These are phyloP conservation scores for Cytospora piceicola DNA, from an alignment of 2,329 filamentous ascomycete genomes.

Conservation along the genomic window DNA sequence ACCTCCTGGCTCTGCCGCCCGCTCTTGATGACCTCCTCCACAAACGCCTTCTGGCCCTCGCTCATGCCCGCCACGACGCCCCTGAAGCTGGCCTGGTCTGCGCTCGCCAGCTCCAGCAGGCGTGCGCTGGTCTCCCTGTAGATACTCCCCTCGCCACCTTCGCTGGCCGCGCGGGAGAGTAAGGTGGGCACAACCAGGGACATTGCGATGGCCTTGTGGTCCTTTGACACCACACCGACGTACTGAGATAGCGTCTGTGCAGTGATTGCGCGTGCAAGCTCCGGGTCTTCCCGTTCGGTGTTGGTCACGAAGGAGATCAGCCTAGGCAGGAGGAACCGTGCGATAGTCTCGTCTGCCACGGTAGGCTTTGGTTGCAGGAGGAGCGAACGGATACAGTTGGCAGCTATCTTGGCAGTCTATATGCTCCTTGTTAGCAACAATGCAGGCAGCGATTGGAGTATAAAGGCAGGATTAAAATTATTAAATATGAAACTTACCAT, in stretches of 20 bases:
- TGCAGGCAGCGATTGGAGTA: not conserved
- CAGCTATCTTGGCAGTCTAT: conserved; percentile 83
- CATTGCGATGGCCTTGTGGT: conserved; percentile 63
- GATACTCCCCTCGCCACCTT: conserved; percentile 58
- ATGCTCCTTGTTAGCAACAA: conserved; percentile 32
- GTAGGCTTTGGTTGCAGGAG: conserved; percentile 68
- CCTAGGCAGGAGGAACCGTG: conserved; percentile 73
- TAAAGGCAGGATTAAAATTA: not conserved
- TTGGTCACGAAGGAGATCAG: conserved; percentile 76
- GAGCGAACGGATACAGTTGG: conserved; percentile 85
- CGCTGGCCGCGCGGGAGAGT: conserved; percentile 70
- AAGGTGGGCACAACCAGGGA: conserved; percentile 78
- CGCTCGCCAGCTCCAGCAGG: conserved; percentile 79
- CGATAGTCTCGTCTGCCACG: conserved; percentile 71
- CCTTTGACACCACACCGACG: conserved; percentile 53
- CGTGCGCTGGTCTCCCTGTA: conserved; percentile 76
- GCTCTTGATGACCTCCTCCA: conserved; percentile 79
- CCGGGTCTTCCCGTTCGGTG: conserved; percentile 75
- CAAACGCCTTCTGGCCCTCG: conserved; percentile 70
- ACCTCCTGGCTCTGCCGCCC: conserved; percentile 54
- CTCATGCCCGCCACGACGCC: conserved; percentile 73
- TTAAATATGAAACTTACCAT: conserved; percentile 57
- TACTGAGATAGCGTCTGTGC: conserved; percentile 78
- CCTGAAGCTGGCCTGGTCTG: conserved; percentile 74
- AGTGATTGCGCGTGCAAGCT: conserved; percentile 71